Evolutionary conservation across 352 stramenopile genomes (phyloP).

Genomic region (Globisporangium solare): DNA sequence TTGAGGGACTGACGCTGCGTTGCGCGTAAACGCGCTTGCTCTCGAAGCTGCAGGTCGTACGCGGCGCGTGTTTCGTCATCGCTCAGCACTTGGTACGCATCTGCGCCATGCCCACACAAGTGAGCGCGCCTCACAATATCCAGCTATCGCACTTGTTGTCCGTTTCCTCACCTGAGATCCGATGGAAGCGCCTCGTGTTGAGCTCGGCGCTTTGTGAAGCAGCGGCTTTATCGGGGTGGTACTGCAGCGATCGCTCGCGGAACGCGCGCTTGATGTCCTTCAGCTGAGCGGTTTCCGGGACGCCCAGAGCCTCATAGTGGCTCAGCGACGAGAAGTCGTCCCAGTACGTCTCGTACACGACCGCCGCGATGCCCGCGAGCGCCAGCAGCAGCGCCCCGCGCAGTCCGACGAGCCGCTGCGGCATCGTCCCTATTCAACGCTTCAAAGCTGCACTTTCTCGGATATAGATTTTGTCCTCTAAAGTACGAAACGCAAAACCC

Average conservation of each 20-base stretch:
- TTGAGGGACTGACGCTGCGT: constrained; percentile 12
- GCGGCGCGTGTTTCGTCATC: constrained; percentile 15
- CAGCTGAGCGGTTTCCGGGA: constrained; percentile 17
- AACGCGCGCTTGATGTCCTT: constrained; percentile 57
- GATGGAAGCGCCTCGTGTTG: constrained; percentile 26
- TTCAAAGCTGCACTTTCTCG: neutral
- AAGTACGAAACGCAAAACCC: neutral
- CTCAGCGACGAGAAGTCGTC: constrained; percentile 33
- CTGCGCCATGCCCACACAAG: constrained; percentile 4
- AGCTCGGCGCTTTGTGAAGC: constrained; percentile 19
- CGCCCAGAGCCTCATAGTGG: constrained; percentile 37
- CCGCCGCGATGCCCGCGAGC: neutral
- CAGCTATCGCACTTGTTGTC: neutral
- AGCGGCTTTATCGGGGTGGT: constrained; percentile 64
- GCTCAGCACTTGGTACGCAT: constrained; percentile 27
- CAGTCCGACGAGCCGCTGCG: neutral
- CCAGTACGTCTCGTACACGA: constrained; percentile 24
- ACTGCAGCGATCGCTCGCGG: constrained; percentile 61
- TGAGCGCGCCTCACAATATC: neutral
- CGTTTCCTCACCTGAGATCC: constrained; percentile 23
- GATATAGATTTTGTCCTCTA: neutral
- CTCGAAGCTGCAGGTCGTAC: constrained; percentile 26
- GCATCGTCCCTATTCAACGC: too few species aligned
- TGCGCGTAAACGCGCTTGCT: constrained; percentile 19
- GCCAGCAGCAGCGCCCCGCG: neutral